Evolutionary conservation across 805 yeast genomes (phyloP), one percentile per base, ranked within the genome.

Genomic region (Nakazawaea populi): DNA sequence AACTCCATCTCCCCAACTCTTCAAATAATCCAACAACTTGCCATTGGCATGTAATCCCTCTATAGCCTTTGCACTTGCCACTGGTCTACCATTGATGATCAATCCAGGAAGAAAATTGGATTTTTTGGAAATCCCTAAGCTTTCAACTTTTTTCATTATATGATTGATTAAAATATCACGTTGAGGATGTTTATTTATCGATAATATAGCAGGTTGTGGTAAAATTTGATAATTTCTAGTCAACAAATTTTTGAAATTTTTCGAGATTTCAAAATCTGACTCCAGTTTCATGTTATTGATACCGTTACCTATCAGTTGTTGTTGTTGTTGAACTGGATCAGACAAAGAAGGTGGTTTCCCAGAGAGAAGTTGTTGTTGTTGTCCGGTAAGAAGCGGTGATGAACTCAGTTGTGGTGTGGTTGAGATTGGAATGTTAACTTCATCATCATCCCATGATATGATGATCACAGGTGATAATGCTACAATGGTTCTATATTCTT

Each of bases 81-180:
- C 53, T 3, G 73, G 73, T 34, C 55, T 49, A 1, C 72, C 73
- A 10, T 65, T 68, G 27, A 69, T 60, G 51, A 69, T 68, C 39
- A 69, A 53, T 10, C 71, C 58, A 1, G 72, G 73, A 31, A 69
- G 34, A 12, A 50, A 51, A 32, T 52, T 49, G 31, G 46, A 45
- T 41, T 52, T 62, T 43, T 60, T 60, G 18, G 55, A 52, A 11
- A 51, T 41, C 6, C 56, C 60, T 32, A 50, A 41, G 2, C 36
- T 52, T 34, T 47, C 52, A 29, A 47, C 55, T 48, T 44, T 38
- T 29, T 49, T 42, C 49, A 60, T 58, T 46, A 69, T 59, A 54
- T 68, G 67, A 1, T 54, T 51, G 30, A 62, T 50, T 37, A 69
- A 60, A 27, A 56, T 56, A 4, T 49, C 44, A 42, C 58, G 58